Percentiles rank a stretch among this genome's conserved stretches.
These are phyloP conservation scores for Magnaporthales sp. DNA, from an alignment of 2,329 filamentous ascomycete species.

Conservation along the genomic window DNA sequence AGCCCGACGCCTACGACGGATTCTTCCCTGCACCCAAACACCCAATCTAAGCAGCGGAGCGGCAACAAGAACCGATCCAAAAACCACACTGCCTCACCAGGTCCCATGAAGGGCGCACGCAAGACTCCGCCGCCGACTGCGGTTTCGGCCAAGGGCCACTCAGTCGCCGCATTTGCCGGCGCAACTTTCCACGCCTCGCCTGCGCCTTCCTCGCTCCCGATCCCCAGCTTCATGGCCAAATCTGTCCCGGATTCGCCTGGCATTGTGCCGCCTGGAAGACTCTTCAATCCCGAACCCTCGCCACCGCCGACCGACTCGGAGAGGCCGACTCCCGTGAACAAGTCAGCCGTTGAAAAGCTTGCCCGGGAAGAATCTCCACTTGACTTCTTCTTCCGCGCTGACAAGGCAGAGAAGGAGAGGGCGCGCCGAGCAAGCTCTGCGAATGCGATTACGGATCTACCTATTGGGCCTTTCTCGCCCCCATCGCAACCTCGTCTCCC, in stretches of 20 bases:
- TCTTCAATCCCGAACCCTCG: conserved; percentile 34
- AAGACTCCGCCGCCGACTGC: conserved; percentile 36
- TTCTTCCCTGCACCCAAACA: conserved; percentile 16
- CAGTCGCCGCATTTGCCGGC: conserved; percentile 68
- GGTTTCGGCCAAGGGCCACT: conserved; percentile 31
- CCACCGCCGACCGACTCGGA: conserved; percentile 44
- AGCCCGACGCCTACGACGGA: conserved; percentile 14
- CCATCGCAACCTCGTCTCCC: conserved; percentile 25
- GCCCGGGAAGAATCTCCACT: conserved; percentile 62
- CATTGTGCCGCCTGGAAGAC: conserved; percentile 20
- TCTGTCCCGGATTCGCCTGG: conserved; percentile 58
- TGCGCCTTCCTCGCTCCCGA: conserved; percentile 78
- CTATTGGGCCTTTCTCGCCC: conserved; percentile 42
- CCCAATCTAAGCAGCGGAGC: conserved; percentile 16
- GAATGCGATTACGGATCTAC: conserved; percentile 27
- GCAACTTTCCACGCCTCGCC: conserved; percentile 94
- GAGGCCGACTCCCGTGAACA: conserved; percentile 35
- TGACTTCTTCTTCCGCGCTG: conserved; percentile 83
- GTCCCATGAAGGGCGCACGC: conserved; percentile 27
- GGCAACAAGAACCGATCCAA: conserved; percentile 20
- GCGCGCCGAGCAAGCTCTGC: conserved; percentile 44
- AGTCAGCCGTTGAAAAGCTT: conserved; percentile 22
- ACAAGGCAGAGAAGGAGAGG: conserved; percentile 66
- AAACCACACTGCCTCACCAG: conserved; percentile 30
- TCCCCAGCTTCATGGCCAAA: conserved; percentile 78